A percentile compares a stretch with the other conserved stretches of the same genome.
Evolutionary conservation across 2,329 filamentous ascomycete species (phyloP).

Genomic region (Arthrinium phaeospermum): DNA sequence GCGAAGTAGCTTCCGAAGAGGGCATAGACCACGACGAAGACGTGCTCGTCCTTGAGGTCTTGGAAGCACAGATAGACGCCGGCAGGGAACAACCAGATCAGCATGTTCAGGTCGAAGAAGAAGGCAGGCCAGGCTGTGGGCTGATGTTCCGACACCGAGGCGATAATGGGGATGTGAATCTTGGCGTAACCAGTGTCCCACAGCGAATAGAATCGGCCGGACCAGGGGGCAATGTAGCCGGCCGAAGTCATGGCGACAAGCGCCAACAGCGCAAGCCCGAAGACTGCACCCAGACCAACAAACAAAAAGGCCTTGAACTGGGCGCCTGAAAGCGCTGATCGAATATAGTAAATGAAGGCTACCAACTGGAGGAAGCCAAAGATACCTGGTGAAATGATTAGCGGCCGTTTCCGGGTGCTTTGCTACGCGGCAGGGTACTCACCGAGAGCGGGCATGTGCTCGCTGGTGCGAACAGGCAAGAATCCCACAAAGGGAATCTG

Average conservation of each 20-base stretch:
- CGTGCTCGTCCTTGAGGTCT: slow-evolving; percentile 91
- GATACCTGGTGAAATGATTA: slow-evolving; percentile 64
- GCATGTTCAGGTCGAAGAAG: slow-evolving; percentile 97
- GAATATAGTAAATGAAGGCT: slow-evolving; percentile 88
- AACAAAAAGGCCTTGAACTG: slow-evolving; percentile 93
- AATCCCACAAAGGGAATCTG: slow-evolving; percentile 99
- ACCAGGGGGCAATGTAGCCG: slow-evolving; percentile 96
- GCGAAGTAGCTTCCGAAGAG: slow-evolving; percentile 97
- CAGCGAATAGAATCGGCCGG: slow-evolving; percentile 97
- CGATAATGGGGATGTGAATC: slow-evolving; percentile 99
- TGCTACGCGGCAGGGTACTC: slow-evolving; percentile 39
- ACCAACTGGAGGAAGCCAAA: slow-evolving; percentile 96
- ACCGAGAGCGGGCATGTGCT: slow-evolving; percentile 98
- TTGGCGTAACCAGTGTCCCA: slow-evolving; percentile 99
- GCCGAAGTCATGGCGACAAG: slow-evolving; percentile 88
- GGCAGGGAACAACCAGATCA: slow-evolving; percentile 99
- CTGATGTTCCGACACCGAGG: slow-evolving; percentile 99
- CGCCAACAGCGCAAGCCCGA: slow-evolving; percentile 66
- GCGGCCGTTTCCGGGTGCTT: neutral
- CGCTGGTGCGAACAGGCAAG: slow-evolving; percentile 92
- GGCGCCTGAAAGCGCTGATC: slow-evolving; percentile 84
- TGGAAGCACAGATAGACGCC: slow-evolving; percentile 99
- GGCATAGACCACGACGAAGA: slow-evolving; percentile 97
- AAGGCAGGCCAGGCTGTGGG: slow-evolving; percentile 98
- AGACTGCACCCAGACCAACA: slow-evolving; percentile 74